Base-by-base conservation (phyloP, 2,329 filamentous ascomycete genomes). In the Beauveria brongniartii region DNA sequence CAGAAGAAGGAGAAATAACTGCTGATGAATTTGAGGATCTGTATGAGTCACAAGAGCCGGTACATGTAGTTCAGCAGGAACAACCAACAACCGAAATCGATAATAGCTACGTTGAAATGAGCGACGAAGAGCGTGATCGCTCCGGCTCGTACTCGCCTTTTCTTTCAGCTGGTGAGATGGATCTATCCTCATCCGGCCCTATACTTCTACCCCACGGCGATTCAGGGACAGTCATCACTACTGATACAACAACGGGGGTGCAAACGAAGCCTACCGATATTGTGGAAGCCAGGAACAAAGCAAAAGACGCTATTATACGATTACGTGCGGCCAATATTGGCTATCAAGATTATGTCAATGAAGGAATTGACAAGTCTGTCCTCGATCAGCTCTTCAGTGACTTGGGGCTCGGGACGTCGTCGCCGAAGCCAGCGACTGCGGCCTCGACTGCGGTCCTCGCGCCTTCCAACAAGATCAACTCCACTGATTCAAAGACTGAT, bases 1-100 rank as follows among this genome's bases (percentile, higher is more conserved):
- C 68, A 52, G 90, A 94, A 68, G 90, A 95, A 67, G 90, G 89
- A 18, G 91, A 95, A 71, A 71, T 94, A 34, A 89, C 85, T 64
- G 90, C 93, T 67, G 82, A 80, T 20, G 85, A 88, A 66, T 78
- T 81, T 54, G 81, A 85, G 55, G 81, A 85, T 66, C 67, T 80
- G 2, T 84, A 85, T 63, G 80, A 83, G 54, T 77, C 80, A 10
- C 64, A 63, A 10, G 59, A 63, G 5, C 41, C 34, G 8, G 57
- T 53, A 26, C 34, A 30, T 48, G 50, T 30, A 26, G n/a, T 16
- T 55, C 47, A 41, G 30, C 37, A 18, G 22, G 16, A 40, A 14
- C 50, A 51, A 16, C 30, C 28, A 16, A 24, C 48, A 3, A 63
- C 61, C 14, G 58, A 60, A 26, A 60, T 60, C 24, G 51, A 60